Evolutionary conservation across 306 rosid genomes (phyloP).

Genomic region (Astragalus glycyphyllos): DNA sequence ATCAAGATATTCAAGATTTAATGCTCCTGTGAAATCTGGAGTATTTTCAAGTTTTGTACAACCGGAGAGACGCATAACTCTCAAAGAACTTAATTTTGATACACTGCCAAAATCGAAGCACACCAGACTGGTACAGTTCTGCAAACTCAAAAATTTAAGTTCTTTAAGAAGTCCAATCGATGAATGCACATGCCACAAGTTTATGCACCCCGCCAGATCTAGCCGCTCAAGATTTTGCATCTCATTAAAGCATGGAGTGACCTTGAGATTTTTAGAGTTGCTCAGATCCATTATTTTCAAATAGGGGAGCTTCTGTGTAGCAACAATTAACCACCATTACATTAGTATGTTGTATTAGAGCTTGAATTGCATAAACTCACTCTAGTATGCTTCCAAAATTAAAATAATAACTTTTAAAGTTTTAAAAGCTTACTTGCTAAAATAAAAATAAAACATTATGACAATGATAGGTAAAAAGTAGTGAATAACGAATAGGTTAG

Average conservation of each 20-base stretch:
- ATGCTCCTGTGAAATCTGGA: neutral
- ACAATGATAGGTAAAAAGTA: no score
- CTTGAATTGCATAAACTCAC: neutral
- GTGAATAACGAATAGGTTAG: no score
- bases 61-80: neutral
- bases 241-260: neutral
- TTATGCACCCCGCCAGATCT: conserved; percentile 5
- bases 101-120: no score
- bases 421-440: no score
- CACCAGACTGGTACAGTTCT: neutral
- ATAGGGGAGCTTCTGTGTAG: neutral
- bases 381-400: neutral
- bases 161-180: neutral
- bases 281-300: neutral
- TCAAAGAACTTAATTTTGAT: neutral
- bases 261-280: neutral
- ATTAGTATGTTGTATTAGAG: neutral
- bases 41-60: neutral
- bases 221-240: neutral
- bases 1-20: conserved; percentile 4
- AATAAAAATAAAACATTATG: no score
- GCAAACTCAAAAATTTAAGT: conserved; percentile 5
- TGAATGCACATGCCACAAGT: neutral
- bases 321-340: neutral
- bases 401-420: no score